phyloP scores from a whole-genome alignment of 2,329 filamentous ascomycete genomes.

The Exophiala xenobiotica region DNA sequence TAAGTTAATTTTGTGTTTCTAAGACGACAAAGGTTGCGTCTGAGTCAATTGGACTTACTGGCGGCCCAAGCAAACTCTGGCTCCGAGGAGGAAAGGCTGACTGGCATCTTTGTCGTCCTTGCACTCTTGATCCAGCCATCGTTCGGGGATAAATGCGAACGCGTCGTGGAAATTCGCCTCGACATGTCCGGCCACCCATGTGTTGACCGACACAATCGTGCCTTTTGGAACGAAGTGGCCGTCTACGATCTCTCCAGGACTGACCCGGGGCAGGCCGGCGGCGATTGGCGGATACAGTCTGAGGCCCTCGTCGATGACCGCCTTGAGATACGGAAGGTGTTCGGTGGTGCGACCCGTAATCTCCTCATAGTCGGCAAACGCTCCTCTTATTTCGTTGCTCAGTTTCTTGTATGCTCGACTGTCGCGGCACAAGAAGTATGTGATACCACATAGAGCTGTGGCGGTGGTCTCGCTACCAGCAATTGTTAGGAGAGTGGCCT shows the following conservation, averaged over 20 bases:
- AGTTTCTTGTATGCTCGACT: slow-evolving; percentile 40
- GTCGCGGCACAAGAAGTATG: slow-evolving; percentile 44
- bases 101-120: slow-evolving; percentile 20
- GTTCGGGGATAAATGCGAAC: slow-evolving; percentile 27
- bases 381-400: slow-evolving; percentile 35
- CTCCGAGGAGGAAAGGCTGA: slow-evolving; percentile 29
- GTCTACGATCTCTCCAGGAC: slow-evolving; percentile 21
- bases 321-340: slow-evolving; percentile 20
- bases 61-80: slow-evolving; percentile 33
- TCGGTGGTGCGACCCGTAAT: slow-evolving; percentile 8
- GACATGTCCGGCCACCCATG: slow-evolving; percentile 57
- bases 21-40: too few relatives aligned
- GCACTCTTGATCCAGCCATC: slow-evolving; percentile 21
- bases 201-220: slow-evolving; percentile 61
- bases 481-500: slow-evolving; percentile 26
- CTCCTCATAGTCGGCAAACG: slow-evolving; percentile 33
- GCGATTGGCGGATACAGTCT: slow-evolving; percentile 28
- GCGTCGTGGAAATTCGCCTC: slow-evolving; percentile 24
- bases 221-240: slow-evolving; percentile 35
- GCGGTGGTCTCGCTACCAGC: slow-evolving; percentile 55
- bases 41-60: too few relatives aligned
- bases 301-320: slow-evolving; percentile 25
- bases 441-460: slow-evolving; percentile 43
- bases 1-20: too few relatives aligned
- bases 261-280: slow-evolving; percentile 16